Conservation (phyloP, 306 rosid genomes). For the Prunus mira region DNA sequence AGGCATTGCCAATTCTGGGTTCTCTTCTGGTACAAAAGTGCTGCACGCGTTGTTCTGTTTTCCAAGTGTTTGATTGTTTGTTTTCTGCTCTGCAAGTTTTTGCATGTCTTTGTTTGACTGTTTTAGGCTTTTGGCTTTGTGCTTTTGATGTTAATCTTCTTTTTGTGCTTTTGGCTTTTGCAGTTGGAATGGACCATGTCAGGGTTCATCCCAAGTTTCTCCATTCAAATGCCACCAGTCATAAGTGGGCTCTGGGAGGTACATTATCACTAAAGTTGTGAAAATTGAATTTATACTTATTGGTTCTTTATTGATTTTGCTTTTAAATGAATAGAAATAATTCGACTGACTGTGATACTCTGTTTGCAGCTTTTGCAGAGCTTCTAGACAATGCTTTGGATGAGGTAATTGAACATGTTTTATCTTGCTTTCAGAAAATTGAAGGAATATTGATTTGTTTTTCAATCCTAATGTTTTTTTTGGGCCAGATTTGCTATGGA, state of each 20-base stretch:
- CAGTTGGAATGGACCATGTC: conserved; percentile 93
- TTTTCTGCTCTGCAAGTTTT: background rate
- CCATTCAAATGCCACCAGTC: conserved; percentile 97
- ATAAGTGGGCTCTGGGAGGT: conserved; percentile 99
- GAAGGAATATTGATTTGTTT: background rate
- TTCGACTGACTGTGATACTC: background rate
- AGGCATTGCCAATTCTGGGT: conserved; percentile 12
- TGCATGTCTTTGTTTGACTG: background rate
- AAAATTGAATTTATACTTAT: background rate
- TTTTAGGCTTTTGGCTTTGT: background rate
- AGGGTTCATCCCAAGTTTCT: conserved; percentile 94
- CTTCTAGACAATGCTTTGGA: conserved; percentile 88
- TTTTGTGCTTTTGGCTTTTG: conserved; percentile 14
- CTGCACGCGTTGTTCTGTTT: background rate
- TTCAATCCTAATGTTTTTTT: background rate
- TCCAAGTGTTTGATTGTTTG: background rate
- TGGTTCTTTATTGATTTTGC: background rate
- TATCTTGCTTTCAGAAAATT: background rate
- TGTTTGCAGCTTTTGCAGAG: conserved; percentile 87
- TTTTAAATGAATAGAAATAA: background rate
- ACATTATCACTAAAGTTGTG: background rate
- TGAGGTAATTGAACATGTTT: conserved; percentile 48
- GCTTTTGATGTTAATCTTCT: background rate
- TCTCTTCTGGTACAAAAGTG: conserved; percentile 40
- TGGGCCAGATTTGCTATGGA: conserved; percentile 73